These are phyloP conservation scores for Coemansia sp. DNA, from an alignment of 192 early-diverging fungal species.

Conservation along the genomic window DNA sequence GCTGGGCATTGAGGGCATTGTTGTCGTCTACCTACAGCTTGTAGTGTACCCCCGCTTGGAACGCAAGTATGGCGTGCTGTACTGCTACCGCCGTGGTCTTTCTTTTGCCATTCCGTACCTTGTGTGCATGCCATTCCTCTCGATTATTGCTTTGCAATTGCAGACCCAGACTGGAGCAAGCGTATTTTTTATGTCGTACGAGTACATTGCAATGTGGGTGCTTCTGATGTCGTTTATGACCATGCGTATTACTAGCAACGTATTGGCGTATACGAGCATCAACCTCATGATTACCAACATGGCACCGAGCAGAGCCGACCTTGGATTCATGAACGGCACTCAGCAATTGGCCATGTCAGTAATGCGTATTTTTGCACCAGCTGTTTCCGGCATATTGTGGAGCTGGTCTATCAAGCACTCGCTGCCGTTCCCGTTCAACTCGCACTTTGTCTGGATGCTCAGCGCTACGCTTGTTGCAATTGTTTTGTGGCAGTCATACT, in stretches of 20 bases:
- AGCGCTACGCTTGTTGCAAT: conserved; percentile 3
- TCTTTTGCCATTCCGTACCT: conserved; percentile 4
- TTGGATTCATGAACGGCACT: conserved; percentile 36
- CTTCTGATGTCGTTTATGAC: conserved; percentile 17
- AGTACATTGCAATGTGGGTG: conserved; percentile 28
- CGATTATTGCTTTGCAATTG: background rate
- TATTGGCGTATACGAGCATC: conserved; percentile 34
- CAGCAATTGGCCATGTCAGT: conserved; percentile 31
- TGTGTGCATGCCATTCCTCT: conserved; percentile 9
- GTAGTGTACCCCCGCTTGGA: conserved; percentile 46
- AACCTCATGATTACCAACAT: conserved; percentile 38
- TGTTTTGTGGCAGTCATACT: conserved; percentile 5
- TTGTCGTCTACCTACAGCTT: conserved; percentile 53
- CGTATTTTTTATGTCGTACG: background rate
- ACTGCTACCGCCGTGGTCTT: conserved; percentile 38
- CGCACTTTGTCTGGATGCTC: conserved; percentile 39
- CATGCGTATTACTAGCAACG: conserved; percentile 16
- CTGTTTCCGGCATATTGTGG: conserved; percentile 29
- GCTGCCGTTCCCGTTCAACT: conserved; percentile 39
- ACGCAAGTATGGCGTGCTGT: conserved; percentile 43
- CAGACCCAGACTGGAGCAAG: background rate
- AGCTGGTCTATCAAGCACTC: conserved; percentile 38
- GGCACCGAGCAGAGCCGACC: conserved; percentile 24
- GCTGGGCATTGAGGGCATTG: conserved; percentile 34
- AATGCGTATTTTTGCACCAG: conserved; percentile 25